Evolutionary conservation across 305 asterid species (phyloP).

Genomic region (Fraxinus platypoda): DNA sequence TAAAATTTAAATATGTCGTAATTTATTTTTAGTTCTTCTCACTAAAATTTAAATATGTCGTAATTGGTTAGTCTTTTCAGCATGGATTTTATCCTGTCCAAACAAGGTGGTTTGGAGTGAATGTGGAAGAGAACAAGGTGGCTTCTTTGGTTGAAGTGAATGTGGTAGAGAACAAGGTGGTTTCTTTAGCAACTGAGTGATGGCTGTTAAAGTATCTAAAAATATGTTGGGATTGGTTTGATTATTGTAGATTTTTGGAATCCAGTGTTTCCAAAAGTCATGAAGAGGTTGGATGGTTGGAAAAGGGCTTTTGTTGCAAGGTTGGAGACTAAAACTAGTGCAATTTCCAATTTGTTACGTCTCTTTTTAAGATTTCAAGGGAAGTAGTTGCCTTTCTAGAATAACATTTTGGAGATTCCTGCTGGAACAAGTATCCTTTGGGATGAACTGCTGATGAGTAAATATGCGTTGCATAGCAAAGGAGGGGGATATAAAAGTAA

Average conservation of each 20-base stretch:
- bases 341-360: neutral
- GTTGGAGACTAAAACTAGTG: neutral
- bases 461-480: neutral
- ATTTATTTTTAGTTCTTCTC: neutral
- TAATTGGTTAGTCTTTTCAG: neutral
- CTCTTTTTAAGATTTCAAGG: neutral
- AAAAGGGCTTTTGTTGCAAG: neutral
- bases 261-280: neutral
- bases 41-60: neutral
- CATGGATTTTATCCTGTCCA: neutral
- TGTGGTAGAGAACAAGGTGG: neutral
- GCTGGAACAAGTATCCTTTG: neutral
- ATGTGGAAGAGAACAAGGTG: neutral
- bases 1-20: too few species aligned
- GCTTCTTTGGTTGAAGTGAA: neutral
- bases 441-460: neutral
- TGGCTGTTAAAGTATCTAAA: neutral
- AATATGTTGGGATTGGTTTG: neutral
- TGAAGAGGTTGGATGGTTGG: neutral
- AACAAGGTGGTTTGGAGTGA: neutral
- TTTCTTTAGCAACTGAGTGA: neutral
- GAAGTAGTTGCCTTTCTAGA: neutral
- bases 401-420: neutral
- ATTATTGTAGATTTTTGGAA: neutral
- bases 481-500: neutral